Conservation (phyloP, 2,329 filamentous ascomycete species). For the Colletotrichum endophyticum region DNA sequence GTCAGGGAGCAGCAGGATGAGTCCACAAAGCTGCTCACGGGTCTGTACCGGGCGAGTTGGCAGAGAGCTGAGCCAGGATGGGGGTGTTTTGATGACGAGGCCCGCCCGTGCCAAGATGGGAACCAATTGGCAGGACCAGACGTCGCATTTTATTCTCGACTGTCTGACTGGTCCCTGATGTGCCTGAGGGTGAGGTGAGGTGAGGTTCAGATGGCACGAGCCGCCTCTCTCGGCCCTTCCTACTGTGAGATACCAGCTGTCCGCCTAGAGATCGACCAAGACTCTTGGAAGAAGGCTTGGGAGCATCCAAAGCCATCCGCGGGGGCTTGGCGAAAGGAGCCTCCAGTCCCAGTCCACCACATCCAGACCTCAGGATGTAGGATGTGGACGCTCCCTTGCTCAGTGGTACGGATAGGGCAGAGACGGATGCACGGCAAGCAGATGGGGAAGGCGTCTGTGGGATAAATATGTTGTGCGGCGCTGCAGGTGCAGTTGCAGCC, state of each 20-base stretch:
- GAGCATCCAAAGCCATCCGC: background rate
- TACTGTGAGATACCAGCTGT: background rate
- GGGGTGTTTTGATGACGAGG: slow-evolving; percentile 18
- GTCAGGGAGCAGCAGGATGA: background rate
- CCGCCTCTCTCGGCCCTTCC: slow-evolving; percentile 14
- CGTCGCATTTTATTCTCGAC: background rate
- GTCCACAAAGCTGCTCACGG: background rate
- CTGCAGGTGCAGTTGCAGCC: slow-evolving; percentile 15
- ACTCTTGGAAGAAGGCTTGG: slow-evolving; percentile 13
- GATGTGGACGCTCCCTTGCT: background rate
- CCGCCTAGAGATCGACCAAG: slow-evolving; percentile 15
- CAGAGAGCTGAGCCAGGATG: slow-evolving; percentile 6
- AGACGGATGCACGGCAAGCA: slow-evolving; percentile 14
- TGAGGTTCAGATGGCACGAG: slow-evolving; percentile 19
- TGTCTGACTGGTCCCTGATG: background rate
- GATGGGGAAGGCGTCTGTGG: slow-evolving; percentile 1
- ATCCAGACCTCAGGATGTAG: background rate
- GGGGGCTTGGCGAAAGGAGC: background rate
- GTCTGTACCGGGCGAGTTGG: background rate
- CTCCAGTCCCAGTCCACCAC: background rate
- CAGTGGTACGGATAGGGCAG: slow-evolving; percentile 8
- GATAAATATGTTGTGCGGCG: slow-evolving; percentile 11
- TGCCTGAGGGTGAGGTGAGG: background rate
- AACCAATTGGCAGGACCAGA: background rate
- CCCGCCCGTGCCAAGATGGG: slow-evolving; percentile 8